A percentile compares a stretch with the other conserved stretches of the same genome.
Evolutionary conservation across 345 rosid species (phyloP).

Genomic region (Iberis pinnata): DNA sequence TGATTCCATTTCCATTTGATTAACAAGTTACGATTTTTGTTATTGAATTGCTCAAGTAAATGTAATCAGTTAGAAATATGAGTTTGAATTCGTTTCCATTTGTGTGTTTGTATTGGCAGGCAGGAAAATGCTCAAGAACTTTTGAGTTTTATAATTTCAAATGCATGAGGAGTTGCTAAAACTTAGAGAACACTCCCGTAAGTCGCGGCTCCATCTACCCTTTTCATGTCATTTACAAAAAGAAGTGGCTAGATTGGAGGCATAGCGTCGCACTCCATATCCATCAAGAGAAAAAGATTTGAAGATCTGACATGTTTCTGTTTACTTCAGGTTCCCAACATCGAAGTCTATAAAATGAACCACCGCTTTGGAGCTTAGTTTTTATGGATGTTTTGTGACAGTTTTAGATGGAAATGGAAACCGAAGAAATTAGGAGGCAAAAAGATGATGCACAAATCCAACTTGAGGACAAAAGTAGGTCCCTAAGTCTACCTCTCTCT

Average conservation of each 20-base stretch:
- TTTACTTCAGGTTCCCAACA: neutral
- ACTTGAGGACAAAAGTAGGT: conserved; percentile 50
- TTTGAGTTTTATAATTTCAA: too few relatives aligned
- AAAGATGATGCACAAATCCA: conserved; percentile 81
- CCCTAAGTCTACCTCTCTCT: conserved; percentile 4
- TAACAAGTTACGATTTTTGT: too few relatives aligned
- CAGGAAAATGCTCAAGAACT: too few relatives aligned
- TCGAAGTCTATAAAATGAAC: neutral
- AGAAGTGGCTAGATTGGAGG: conserved; percentile 96
- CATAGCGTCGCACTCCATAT: conserved; percentile 91
- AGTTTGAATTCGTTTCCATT: too few relatives aligned
- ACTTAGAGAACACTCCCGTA: too few relatives aligned
- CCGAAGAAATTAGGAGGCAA: conserved; percentile 77
- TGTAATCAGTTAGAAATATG: too few relatives aligned
- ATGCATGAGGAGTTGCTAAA: too few relatives aligned
- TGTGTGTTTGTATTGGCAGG: too few relatives aligned
- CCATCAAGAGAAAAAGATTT: conserved; percentile 82
- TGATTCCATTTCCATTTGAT: too few relatives aligned
- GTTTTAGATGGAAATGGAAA: conserved; percentile 88
- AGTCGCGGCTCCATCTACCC: too few relatives aligned
- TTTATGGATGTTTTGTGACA: conserved; percentile 11
- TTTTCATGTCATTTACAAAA: conserved; percentile 99
- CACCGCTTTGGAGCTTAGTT: conserved; percentile 6
- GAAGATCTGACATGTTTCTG: conserved; percentile 68
- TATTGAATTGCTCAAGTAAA: too few relatives aligned